phyloP scores from a whole-genome alignment of 345 rosid genomes.

The Microthlaspi erraticum region DNA sequence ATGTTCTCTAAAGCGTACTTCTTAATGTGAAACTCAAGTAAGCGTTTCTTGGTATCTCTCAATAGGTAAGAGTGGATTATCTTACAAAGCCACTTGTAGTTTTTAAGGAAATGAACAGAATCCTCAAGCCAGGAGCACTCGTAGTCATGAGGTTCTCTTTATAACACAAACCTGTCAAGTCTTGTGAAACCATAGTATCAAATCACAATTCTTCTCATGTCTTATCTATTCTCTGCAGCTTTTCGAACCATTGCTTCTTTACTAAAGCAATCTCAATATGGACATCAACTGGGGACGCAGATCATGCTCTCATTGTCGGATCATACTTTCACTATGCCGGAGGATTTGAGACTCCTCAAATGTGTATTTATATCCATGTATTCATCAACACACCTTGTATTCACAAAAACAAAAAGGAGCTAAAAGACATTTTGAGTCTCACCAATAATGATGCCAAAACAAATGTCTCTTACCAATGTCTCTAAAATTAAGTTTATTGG shows the following conservation, averaged over 20 bases:
- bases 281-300: constrained; percentile 91
- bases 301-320: constrained; percentile 84
- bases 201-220: background rate
- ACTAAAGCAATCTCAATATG: constrained; percentile 93
- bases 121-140: constrained; percentile 86
- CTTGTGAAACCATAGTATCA: background rate
- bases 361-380: constrained; percentile 49
- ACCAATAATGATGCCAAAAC: no score
- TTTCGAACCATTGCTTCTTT: constrained; percentile 86
- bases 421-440: no score
- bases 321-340: constrained; percentile 89
- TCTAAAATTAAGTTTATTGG: no score
- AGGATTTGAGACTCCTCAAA: constrained; percentile 93
- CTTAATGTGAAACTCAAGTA: background rate
- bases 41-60: constrained; percentile 12
- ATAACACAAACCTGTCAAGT: constrained; percentile 9
- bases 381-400: constrained; percentile 11
- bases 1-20: background rate
- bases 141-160: constrained; percentile 70
- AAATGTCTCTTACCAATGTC: no score
- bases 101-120: constrained; percentile 78
- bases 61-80: constrained; percentile 91
- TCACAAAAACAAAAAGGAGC: no score
- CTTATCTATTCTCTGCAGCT: constrained; percentile 51
- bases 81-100: constrained; percentile 80